Evolutionary conservation across 139 green algal genomes (phyloP).

Genomic region (Coelastrella sp.): DNA sequence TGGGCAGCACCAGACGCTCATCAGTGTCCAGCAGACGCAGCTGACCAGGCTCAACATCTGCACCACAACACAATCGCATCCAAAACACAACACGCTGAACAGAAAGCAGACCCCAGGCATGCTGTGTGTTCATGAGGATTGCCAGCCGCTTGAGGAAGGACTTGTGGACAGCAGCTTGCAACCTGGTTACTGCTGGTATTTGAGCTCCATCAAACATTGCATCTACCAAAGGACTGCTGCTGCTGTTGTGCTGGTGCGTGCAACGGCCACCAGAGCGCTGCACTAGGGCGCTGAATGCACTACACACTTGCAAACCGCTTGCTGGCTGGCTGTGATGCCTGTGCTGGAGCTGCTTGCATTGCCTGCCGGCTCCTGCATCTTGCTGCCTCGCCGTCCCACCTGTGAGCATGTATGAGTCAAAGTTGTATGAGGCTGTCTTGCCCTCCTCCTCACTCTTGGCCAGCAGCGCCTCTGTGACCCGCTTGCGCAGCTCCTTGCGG

Average conservation of each 20-base stretch:
- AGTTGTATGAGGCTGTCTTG: slow-evolving; percentile 66
- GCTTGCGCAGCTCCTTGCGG: slow-evolving; percentile 64
- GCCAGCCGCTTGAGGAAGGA: too few relatives aligned
- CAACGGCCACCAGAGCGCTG: background rate
- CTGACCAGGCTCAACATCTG: slow-evolving; percentile 68
- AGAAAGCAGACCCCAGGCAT: background rate
- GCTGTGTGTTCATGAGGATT: too few relatives aligned
- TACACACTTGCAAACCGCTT: background rate
- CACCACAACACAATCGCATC: background rate
- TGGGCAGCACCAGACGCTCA: slow-evolving; percentile 74
- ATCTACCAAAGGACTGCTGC: background rate
- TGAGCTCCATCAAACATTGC: too few relatives aligned
- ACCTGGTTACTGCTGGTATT: too few relatives aligned
- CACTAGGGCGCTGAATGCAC: background rate
- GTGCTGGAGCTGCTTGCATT: background rate
- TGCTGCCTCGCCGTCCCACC: slow-evolving; percentile 10
- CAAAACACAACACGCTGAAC: background rate
- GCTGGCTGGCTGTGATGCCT: background rate
- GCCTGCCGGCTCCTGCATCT: background rate
- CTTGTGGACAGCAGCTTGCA: too few relatives aligned
- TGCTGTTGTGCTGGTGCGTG: background rate
- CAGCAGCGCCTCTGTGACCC: slow-evolving; percentile 62
- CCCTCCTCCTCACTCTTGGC: slow-evolving; percentile 47
- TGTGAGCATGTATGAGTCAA: slow-evolving; percentile 66
- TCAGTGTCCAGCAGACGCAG: slow-evolving; percentile 72